Evolutionary conservation across 2,329 filamentous ascomycete species (phyloP).

Genomic region (Colletotrichum costaricense): DNA sequence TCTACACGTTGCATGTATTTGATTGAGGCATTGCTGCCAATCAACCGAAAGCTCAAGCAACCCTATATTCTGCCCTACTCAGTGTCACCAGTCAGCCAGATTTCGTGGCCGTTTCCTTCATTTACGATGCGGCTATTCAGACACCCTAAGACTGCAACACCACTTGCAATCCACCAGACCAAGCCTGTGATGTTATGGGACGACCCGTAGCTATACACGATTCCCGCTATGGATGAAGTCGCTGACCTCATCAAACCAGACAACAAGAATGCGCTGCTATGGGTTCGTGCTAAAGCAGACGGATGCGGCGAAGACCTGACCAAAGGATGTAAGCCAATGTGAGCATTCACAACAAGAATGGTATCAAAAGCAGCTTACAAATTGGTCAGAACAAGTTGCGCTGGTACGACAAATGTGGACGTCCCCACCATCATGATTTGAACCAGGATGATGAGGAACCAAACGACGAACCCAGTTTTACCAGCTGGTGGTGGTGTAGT

Average conservation of each 20-base stretch:
- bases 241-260: constrained; percentile 17
- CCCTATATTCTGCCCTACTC: neutral
- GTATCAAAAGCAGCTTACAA: neutral
- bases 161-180: constrained; percentile 25
- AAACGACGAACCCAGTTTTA: constrained; percentile 6
- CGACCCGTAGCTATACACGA: constrained; percentile 22
- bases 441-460: constrained; percentile 14
- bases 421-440: constrained; percentile 21
- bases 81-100: constrained; percentile 16
- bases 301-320: constrained; percentile 19
- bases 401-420: constrained; percentile 23
- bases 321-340: neutral
- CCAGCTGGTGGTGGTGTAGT: constrained; percentile 7
- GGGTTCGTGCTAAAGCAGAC: constrained; percentile 21
- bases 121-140: constrained; percentile 20
- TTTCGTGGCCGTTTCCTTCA: constrained; percentile 25
- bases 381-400: constrained; percentile 21
- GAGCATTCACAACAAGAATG: neutral
- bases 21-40: too few species aligned
- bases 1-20: too few species aligned
- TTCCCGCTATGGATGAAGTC: constrained; percentile 9
- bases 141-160: constrained; percentile 9
- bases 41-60: too few species aligned
- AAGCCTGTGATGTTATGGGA: constrained; percentile 18
- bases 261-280: constrained; percentile 21